These are phyloP conservation scores for Candida hispaniensis DNA, from an alignment of 805 yeast species.

Conservation along the genomic window DNA sequence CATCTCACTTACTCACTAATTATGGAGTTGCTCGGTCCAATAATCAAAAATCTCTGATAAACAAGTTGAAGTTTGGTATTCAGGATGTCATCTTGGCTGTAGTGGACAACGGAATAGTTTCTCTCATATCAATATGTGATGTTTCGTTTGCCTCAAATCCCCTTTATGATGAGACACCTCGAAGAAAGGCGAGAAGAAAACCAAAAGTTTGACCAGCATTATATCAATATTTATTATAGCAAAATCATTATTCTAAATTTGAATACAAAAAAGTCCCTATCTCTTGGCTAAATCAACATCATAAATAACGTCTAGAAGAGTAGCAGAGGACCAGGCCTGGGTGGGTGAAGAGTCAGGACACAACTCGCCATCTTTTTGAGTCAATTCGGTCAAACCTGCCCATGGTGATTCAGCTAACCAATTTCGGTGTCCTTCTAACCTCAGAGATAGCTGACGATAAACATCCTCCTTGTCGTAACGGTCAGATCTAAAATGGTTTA, in stretches of 20 bases:
- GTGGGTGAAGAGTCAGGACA: slow-evolving; percentile 89
- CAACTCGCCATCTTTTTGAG: slow-evolving; percentile 73
- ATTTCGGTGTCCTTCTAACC: slow-evolving; percentile 52
- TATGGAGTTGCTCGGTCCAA: slow-evolving; percentile 20
- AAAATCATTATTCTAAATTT: too few relatives aligned
- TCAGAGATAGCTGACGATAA: slow-evolving; percentile 46
- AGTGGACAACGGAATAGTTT: slow-evolving; percentile 65
- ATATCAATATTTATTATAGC: too few relatives aligned
- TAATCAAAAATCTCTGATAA: slow-evolving; percentile 28
- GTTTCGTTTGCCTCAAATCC: slow-evolving; percentile 21
- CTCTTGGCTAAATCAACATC: slow-evolving; percentile 31
- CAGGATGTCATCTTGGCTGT: slow-evolving; percentile 52
- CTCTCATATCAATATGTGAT: slow-evolving; percentile 38
- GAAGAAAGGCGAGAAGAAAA: too few relatives aligned
- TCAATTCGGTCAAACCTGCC: slow-evolving; percentile 90
- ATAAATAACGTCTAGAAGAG: slow-evolving; percentile 66
- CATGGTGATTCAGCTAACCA: slow-evolving; percentile 73
- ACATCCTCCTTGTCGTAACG: slow-evolving; percentile 30
- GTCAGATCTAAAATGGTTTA: slow-evolving; percentile 38
- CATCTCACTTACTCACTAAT: slow-evolving; percentile 16
- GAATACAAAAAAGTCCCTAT: too few relatives aligned
- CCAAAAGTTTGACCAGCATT: too few relatives aligned
- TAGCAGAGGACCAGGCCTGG: slow-evolving; percentile 93
- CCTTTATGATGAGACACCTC: slow-evolving; percentile 12
- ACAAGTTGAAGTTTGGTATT: slow-evolving; percentile 42